Evolutionary conservation across 345 rosid species (phyloP).

Genomic region (Ceriops tagal): DNA sequence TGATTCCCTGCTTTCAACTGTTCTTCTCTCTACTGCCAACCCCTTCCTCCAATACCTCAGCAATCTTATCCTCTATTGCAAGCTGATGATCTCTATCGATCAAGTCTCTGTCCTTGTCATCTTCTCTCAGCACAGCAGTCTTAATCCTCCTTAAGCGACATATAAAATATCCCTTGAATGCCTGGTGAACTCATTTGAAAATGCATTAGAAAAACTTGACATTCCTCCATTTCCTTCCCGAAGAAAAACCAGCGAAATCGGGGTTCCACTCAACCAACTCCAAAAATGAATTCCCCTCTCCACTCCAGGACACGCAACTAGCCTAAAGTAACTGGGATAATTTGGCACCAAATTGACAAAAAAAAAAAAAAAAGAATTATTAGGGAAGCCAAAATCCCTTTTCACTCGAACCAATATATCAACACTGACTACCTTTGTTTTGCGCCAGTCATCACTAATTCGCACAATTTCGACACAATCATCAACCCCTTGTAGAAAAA

Average conservation of each 20-base stretch:
- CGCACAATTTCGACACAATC: slow-evolving; percentile 66
- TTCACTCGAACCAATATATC: slow-evolving; percentile 73
- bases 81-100: slow-evolving; percentile 64
- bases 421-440: slow-evolving; percentile 42
- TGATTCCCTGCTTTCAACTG: slow-evolving; percentile 21
- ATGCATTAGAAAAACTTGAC: slow-evolving; percentile 60
- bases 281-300: slow-evolving; percentile 56
- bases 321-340: slow-evolving; percentile 58
- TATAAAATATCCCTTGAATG: slow-evolving; percentile 77
- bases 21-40: slow-evolving; percentile 58
- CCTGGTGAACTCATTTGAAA: slow-evolving; percentile 69
- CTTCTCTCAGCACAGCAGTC: slow-evolving; percentile 76
- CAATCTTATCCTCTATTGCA: slow-evolving; percentile 64
- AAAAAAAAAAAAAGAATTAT: slow-evolving; percentile 35
- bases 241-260: slow-evolving; percentile 57
- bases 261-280: slow-evolving; percentile 69
- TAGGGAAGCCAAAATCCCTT: slow-evolving; percentile 86
- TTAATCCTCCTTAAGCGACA: slow-evolving; percentile 84
- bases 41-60: slow-evolving; percentile 59
- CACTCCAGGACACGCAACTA: slow-evolving; percentile 52
- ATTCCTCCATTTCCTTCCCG: slow-evolving; percentile 76
- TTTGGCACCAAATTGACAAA: slow-evolving; percentile 53
- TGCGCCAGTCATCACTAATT: slow-evolving; percentile 77
- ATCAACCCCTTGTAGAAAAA: slow-evolving; percentile 39
- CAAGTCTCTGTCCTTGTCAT: slow-evolving; percentile 52